Base-by-base conservation (phyloP, 2,329 filamentous ascomycete genomes). In the Aspergillus fischeri region DNA sequence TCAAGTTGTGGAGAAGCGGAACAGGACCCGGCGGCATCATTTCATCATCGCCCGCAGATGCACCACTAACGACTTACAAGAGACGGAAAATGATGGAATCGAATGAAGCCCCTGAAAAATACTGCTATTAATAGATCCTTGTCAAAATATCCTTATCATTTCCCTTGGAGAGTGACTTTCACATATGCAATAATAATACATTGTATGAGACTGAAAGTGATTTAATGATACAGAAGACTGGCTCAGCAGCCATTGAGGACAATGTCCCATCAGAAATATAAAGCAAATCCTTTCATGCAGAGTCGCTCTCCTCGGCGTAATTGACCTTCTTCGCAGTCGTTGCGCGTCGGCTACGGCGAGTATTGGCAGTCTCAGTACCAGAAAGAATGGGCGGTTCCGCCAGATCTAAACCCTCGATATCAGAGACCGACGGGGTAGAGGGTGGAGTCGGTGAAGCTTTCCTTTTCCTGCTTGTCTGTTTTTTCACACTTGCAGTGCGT, bases 311-410 rank as follows among this genome's bases (percentile, higher is more conserved):
- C 57, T 75, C 72, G 2, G 65, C 61, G 54, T 75, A 75, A 44
- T 70, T 74, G 8, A 74, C 64, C 55, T 66, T 69, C 52, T 72
- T 73, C 24, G 65, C 63, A 5, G 71, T 69, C 54, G 71, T 73
- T 21, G 65, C 63, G 6, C 71, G 70, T 49, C 58, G 61, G 55
- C 69, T 73, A n/a, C 67, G 68, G 50, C 71, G 69, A n/a, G 48
- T 44, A 17, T 55, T 51, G 47, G 49, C 54, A 14, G 50, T 56
- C 32, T 54, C 51, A 3, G 60, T 29, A 27, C 27, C 50, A n/a
- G 50, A 29, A 32, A 60, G 56, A 5, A 35, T 56, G 25, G 63
- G 47, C 14, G 60, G 52, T 29, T 62, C 58, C 1, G 56, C 14
- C 20, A 60, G 44, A 5, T 59, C 57, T 2, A 51, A 28, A 11